Percentiles rank a stretch among this genome's conserved stretches.
phyloP scores from a whole-genome alignment of 2,329 filamentous ascomycete genomes.

The Xylaria sp. region DNA sequence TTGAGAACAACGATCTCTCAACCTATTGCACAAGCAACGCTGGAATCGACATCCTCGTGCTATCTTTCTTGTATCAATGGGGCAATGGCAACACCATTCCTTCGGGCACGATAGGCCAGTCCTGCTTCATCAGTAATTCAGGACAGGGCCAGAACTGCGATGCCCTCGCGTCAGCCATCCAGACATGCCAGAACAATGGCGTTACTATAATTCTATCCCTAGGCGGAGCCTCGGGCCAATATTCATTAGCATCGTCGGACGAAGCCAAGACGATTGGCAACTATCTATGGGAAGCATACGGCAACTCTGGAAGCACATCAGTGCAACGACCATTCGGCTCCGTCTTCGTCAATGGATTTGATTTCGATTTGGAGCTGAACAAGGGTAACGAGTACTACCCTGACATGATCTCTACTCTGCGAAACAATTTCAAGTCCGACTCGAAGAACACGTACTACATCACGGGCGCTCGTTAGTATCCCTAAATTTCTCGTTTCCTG shows the following conservation, averaged over 20 bases:
- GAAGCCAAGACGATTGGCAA: constrained; percentile 55
- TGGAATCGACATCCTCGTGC: constrained; percentile 56
- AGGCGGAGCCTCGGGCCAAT: constrained; percentile 53
- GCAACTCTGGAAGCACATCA: constrained; percentile 48
- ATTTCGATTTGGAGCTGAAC: constrained; percentile 51
- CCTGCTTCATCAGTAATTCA: constrained; percentile 50
- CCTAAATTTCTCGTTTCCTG: too few relatives aligned
- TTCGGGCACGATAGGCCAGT: constrained; percentile 53
- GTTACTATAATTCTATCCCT: constrained; percentile 59
- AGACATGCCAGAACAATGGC: constrained; percentile 51
- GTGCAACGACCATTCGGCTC: constrained; percentile 58
- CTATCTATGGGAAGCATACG: constrained; percentile 58
- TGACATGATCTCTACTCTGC: constrained; percentile 47
- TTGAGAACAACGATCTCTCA: constrained; percentile 52
- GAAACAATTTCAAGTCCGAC: constrained; percentile 50
- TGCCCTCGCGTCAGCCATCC: constrained; percentile 53
- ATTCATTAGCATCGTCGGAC: constrained; percentile 48
- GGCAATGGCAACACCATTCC: constrained; percentile 51
- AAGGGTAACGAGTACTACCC: constrained; percentile 51
- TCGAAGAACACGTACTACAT: constrained; percentile 55
- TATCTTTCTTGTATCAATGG: constrained; percentile 56
- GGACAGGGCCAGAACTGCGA: constrained; percentile 53
- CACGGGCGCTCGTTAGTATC: constrained; percentile 51
- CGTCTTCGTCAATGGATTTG: constrained; percentile 51
- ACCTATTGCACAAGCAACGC: constrained; percentile 51